Base-by-base conservation (phyloP, 2,329 filamentous ascomycete genomes). In the Dothideomycetes sp. region DNA sequence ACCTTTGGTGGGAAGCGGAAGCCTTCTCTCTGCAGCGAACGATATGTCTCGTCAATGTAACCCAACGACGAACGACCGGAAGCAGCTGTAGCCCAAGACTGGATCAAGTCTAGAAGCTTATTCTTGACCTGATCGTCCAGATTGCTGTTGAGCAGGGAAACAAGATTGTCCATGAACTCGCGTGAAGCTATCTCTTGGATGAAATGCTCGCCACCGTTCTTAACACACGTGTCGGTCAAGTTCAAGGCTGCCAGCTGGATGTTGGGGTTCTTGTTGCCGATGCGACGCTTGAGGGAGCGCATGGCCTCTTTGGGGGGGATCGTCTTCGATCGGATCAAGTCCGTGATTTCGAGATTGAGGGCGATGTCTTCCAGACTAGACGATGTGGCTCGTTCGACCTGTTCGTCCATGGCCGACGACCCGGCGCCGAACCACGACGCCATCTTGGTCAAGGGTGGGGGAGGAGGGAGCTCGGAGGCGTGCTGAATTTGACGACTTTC, bases 301-400 rank as follows among this genome's bases (percentile, higher is more conserved):
- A 98, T 98, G 47, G 91, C 91, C 64, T 98, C 91, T 64, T 89
- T 95, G 40, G 91, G 89, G 62, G 88, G 87, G 36, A 98, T 89
- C 13, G 87, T 94, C 70, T 96, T 96, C 56, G 88, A 96, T 54
- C 91, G 79, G 63, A 98, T 95, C 53, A 94, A 72, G 68, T 98
- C 91, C 62, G 89, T 95, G 54, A 98, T 96, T 65, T 98, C 91
- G 57, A 98, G 80, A 61, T 96, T 96, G 52, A 95, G 77, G 28
- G 91, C 83, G 61, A 98, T 96, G 58, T 98, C 89, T 66, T 98
- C 94, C 82, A 98, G 72, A 64, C 88, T 96, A 59, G 86, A 94
- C 51, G 84, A 81, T 12, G 91, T 98, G 38, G 91, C 91, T 64
- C 83, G 85, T 62, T 95, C 89, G 57, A 98, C 82, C 73, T 96